Percentiles rank a stretch among this genome's conserved stretches.
These are phyloP conservation scores for Raddia distichophylla DNA, from an alignment of 176 grass and related monocot species.

Conservation along the genomic window DNA sequence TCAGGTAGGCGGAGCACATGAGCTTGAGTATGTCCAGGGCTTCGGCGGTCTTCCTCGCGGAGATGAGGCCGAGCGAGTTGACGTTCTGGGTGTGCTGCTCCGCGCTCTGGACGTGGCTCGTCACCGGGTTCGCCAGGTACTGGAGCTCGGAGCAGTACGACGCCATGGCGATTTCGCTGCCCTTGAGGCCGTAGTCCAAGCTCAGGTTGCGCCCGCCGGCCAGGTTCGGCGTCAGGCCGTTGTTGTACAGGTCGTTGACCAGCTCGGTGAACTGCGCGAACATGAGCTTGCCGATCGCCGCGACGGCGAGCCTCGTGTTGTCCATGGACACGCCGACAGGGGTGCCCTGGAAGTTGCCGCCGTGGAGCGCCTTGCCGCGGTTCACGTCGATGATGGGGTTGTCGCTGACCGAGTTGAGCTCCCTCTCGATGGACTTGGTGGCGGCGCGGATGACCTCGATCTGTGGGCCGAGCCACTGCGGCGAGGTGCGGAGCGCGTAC, in stretches of 20 bases:
- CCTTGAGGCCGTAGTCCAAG: slow-evolving; percentile 13
- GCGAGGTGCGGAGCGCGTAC: slow-evolving; percentile 72
- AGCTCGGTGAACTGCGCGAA: slow-evolving; percentile 83
- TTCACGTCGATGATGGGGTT: slow-evolving; percentile 79
- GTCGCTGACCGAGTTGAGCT: slow-evolving; percentile 87
- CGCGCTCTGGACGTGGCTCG: no score
- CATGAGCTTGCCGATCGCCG: slow-evolving; percentile 76
- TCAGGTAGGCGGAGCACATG: slow-evolving; percentile 63
- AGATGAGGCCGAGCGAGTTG: slow-evolving; percentile 80
- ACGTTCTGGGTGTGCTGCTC: slow-evolving; percentile 94
- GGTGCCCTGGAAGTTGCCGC: slow-evolving; percentile 83
- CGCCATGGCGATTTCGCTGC: no score
- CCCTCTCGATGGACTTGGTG: slow-evolving; percentile 66
- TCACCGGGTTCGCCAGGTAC: no score
- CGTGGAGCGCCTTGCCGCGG: slow-evolving; percentile 69
- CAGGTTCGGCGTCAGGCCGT: slow-evolving; percentile 69
- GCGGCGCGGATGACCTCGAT: no score
- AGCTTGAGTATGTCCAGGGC: slow-evolving; percentile 78
- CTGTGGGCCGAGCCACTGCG: no score
- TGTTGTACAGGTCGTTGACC: slow-evolving; percentile 89
- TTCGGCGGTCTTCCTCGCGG: slow-evolving; percentile 72
- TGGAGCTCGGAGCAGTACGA: no score
- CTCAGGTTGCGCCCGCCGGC: slow-evolving; percentile 77
- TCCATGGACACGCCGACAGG: slow-evolving; percentile 86
- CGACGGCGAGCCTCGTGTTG: slow-evolving; percentile 71